phyloP scores from a whole-genome alignment of 495 filamentous ascomycete species.

The Parathielavia appendiculata region DNA sequence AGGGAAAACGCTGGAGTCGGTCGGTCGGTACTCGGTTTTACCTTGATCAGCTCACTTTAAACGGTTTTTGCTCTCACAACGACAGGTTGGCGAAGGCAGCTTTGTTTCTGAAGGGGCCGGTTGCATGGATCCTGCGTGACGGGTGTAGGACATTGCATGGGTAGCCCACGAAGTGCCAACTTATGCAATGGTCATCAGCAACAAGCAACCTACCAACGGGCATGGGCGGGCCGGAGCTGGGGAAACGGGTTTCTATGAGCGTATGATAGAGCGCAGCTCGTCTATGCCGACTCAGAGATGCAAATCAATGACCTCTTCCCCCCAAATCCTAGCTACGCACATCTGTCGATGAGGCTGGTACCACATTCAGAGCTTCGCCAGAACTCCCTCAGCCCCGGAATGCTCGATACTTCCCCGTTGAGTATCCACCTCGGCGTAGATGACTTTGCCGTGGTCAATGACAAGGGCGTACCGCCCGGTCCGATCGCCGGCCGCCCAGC shows the following conservation, averaged over 20 bases:
- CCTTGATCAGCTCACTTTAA: conserved; percentile 31
- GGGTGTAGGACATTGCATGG: conserved; percentile 30
- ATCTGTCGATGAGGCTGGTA: background rate
- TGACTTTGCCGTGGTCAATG: conserved; percentile 84
- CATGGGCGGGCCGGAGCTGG: background rate
- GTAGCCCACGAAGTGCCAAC: conserved; percentile 35
- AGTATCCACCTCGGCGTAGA: conserved; percentile 77
- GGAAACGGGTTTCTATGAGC: background rate
- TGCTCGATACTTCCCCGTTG: conserved; percentile 63
- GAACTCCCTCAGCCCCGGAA: conserved; percentile 67
- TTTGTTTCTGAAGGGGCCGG: conserved; percentile 29
- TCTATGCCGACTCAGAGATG: conserved; percentile 5
- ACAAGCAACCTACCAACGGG: conserved; percentile 3
- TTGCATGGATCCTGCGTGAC: conserved; percentile 32
- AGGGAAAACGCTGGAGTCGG: conserved; percentile 33
- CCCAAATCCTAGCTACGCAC: background rate
- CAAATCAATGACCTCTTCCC: conserved; percentile 19
- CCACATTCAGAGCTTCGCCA: conserved; percentile 55
- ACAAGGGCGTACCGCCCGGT: conserved; percentile 80
- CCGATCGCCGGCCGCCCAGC: conserved; percentile 72
- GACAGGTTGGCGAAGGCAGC: conserved; percentile 22
- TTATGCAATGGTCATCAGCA: conserved; percentile 30
- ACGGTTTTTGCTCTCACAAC: conserved; percentile 26
- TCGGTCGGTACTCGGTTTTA: conserved; percentile 36
- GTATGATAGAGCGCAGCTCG: background rate